Evolutionary conservation across 2,329 filamentous ascomycete genomes (phyloP), one percentile per base, ranked within the genome.

Genomic region (Fusarium pseudonygamai): DNA sequence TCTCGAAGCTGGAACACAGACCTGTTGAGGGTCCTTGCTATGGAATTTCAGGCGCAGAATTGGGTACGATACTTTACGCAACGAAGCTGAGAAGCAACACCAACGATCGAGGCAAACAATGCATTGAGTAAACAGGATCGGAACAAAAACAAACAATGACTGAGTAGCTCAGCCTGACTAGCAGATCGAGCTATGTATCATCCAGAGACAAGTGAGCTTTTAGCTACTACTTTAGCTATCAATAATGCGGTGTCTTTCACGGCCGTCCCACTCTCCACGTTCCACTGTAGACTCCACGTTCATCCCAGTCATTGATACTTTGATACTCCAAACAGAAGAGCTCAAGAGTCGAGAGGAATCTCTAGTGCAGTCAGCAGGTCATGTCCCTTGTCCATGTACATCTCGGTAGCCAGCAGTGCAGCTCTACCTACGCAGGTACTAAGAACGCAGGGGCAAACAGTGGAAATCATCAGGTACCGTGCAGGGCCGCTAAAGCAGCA

Each of bases 201-300:
- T 47, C 30, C n/a, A 58, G 39, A 32, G 40, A 59, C 42, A 59
- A 49, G n/a, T 47, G 37, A 60, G n/a, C 43, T 60, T 28, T 28
- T 53, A 50, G 26, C 62, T 67, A 49, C 26, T 52, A 45, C 26
- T 28, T 15, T 47, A 30, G 45, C 28, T 24, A 66, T 77, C 72
- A 68, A 71, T 60, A 65, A 64, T 64, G 65, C 39, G 65, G 71
- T 67, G 72, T 64, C 64, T 59, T 56, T 59, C 72, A 64, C 34
- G 62, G 60, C 50, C 28, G 73, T 75, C 64, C 71, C 71, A 71
- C 68, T 68, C 71, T 69, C 75, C 75, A 71, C 60, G 73, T 75
- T 70, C 73, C 73, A 74, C 71, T 45, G 24, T 42, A 65, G 74
- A 71, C 75, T 76, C 75, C 74, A 76, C 74, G 74, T 56, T 67